phyloP scores from a whole-genome alignment of 2,329 filamentous ascomycete genomes.

The Neophaeococcomyces aloes region DNA sequence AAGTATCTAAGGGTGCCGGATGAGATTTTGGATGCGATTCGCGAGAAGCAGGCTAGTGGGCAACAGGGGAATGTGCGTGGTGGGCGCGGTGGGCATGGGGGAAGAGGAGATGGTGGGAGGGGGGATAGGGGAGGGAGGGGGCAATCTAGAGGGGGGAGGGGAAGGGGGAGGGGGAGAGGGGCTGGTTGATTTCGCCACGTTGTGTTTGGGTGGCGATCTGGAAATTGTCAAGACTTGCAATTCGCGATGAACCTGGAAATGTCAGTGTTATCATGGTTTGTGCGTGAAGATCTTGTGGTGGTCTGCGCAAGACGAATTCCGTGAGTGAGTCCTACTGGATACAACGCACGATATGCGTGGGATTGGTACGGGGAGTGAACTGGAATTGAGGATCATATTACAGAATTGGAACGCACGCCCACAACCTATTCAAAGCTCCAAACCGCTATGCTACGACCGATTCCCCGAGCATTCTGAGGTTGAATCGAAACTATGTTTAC shows the following conservation, averaged over 20 bases:
- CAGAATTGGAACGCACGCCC: too few relatives aligned
- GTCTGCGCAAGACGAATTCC: too few relatives aligned
- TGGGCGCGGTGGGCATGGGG: conserved; percentile 29
- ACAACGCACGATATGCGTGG: too few relatives aligned
- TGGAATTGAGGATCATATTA: too few relatives aligned
- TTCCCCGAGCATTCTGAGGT: neutral
- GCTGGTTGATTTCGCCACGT: conserved; percentile 8
- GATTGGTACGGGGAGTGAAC: too few relatives aligned
- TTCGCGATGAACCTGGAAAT: neutral
- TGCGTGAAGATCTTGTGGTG: too few relatives aligned
- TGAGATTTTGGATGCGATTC: conserved; percentile 88
- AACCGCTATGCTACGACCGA: neutral
- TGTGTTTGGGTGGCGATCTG: too few relatives aligned
- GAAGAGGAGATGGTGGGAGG: conserved; percentile 27
- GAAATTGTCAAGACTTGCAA: too few relatives aligned
- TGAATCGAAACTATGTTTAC: neutral
- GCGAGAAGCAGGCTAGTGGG: conserved; percentile 79
- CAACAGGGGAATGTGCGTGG: conserved; percentile 27
- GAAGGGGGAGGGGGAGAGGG: conserved; percentile 34
- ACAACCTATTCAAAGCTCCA: too few relatives aligned
- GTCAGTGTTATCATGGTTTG: too few relatives aligned
- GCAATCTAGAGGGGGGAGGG: conserved; percentile 32
- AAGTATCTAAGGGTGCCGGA: conserved; percentile 96
- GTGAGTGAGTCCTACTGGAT: too few relatives aligned
- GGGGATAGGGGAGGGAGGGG: conserved; percentile 29